A percentile compares a stretch with the other conserved stretches of the same genome.
Evolutionary conservation across 306 rosid species (phyloP).

Genomic region (Prunus dulcis): DNA sequence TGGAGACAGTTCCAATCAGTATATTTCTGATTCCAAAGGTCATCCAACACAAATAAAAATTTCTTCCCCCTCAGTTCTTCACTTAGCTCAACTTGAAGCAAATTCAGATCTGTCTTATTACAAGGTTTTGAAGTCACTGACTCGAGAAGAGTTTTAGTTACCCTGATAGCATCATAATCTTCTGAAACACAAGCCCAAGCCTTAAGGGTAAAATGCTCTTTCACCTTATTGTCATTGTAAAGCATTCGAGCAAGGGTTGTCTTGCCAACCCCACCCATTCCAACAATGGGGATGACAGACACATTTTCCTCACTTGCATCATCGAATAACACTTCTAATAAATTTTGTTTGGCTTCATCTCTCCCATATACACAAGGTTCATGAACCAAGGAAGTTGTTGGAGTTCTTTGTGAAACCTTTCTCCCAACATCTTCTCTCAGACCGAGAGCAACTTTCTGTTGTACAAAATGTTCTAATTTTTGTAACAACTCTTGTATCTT

Average conservation of each 20-base stretch:
- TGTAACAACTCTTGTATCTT: not conserved
- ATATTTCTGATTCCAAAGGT: not conserved
- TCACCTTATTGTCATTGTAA: not conserved
- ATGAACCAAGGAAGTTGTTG: not conserved
- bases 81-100: not conserved
- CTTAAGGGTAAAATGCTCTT: not conserved
- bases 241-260: conserved; percentile 10
- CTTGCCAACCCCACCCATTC: not conserved
- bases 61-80: not conserved
- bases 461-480: not conserved
- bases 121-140: not conserved
- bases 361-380: not conserved
- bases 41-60: not conserved
- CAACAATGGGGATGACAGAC: not conserved
- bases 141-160: not conserved
- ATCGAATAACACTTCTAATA: not conserved
- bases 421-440: not conserved
- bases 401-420: not conserved
- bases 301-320: not conserved
- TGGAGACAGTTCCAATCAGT: not conserved
- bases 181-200: not conserved
- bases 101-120: not conserved
- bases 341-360: not conserved
- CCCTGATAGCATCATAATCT: not conserved
- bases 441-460: not conserved